Evolutionary conservation across 1,139 yeast genomes (phyloP).

Genomic region (Groenewaldozyma auringiensis): DNA sequence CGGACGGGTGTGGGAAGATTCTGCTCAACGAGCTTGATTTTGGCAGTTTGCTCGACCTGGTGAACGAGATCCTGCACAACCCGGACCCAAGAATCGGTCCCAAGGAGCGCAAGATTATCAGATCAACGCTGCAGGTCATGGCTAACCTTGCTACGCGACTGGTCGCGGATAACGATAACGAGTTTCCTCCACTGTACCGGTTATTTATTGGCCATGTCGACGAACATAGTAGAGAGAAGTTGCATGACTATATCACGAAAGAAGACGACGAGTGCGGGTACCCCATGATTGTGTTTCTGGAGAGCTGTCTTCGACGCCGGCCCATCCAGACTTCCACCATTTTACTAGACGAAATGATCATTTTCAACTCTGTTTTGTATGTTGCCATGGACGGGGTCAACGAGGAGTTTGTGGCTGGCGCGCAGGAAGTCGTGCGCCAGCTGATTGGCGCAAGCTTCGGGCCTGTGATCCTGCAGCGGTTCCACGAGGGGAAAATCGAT

Average conservation of each 20-base stretch:
- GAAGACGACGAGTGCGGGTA: not conserved
- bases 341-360: not conserved
- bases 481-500: not conserved
- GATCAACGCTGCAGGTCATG: not conserved
- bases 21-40: not conserved
- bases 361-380: not conserved
- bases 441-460: not conserved
- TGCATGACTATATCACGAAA: not conserved
- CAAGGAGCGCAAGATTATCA: too few species aligned
- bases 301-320: not conserved
- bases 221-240: not conserved
- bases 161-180: not conserved
- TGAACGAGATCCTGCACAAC: too few species aligned
- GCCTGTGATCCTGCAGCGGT: not conserved
- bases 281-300: not conserved
- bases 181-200: not conserved
- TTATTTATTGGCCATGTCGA: not conserved
- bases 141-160: not conserved
- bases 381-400: not conserved
- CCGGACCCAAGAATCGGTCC: too few species aligned
- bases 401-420: not conserved
- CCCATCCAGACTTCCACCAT: not conserved
- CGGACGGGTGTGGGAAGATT: not conserved
- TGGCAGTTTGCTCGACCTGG: too few species aligned
- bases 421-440: not conserved